Evolutionary conservation across 345 rosid species (phyloP).

Genomic region (Mallotus nudiflorus): DNA sequence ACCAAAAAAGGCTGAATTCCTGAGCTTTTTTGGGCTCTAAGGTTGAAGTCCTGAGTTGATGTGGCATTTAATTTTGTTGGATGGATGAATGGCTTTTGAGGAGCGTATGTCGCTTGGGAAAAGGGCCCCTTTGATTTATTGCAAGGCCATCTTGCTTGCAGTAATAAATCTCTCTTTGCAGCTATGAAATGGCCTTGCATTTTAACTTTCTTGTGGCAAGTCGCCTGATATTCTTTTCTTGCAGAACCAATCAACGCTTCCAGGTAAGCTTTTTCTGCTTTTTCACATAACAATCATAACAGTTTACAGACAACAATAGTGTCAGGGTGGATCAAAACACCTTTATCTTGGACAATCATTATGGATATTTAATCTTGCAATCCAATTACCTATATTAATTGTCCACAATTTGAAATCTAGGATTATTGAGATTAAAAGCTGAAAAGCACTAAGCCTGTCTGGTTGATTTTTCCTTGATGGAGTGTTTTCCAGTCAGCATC

Average conservation of each 20-base stretch:
- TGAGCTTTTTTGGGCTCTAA: not conserved
- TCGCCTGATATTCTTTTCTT: not conserved
- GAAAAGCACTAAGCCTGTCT: no score
- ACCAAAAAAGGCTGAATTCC: not conserved
- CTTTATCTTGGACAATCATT: not conserved
- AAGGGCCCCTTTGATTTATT: not conserved
- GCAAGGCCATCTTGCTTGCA: not conserved
- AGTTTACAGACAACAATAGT: no score
- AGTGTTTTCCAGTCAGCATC: not conserved
- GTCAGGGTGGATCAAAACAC: not conserved
- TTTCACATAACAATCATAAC: no score
- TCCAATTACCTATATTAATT: no score
- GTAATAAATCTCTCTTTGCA: not conserved
- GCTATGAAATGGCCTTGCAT: not conserved
- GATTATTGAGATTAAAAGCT: no score
- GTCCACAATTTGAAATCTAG: no score
- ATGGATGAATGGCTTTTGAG: not conserved
- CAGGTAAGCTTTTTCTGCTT: not conserved
- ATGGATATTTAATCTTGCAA: no score
- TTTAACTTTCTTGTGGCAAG: not conserved
- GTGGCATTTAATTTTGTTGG: not conserved
- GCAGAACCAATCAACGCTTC: not conserved
- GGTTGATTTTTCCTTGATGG: not conserved
- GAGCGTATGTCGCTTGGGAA: not conserved
- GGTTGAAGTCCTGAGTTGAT: not conserved